Base-by-base conservation (phyloP, 345 rosid genomes). In the Eucalyptus polybractea region DNA sequence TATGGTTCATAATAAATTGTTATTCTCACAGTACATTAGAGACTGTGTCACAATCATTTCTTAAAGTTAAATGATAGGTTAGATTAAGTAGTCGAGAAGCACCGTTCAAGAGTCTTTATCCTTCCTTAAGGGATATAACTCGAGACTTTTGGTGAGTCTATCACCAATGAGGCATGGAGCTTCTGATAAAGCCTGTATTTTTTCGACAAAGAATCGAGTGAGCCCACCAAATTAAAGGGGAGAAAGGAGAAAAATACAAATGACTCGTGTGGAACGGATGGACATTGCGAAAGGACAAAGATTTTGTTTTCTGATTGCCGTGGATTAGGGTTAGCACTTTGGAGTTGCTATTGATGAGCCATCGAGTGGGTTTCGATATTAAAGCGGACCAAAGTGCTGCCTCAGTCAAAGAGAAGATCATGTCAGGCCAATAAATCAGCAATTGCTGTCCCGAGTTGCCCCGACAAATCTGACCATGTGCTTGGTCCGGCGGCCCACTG, bases 1-100 rank as follows among this genome's bases (percentile, higher is more conserved):
- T 53, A 4, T 53, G 10, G 2, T 53, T 8, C 2, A 53, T 53
- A 53, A 53, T 53, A 53, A 1, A 53, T 2, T 53, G 22, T 53
- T 53, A 21, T 53, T 21, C 25, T 53, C 58, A 53, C 10, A 7
- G 1, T 7, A 53, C 10, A 53, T 21, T 4, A 53, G 0, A 53
- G 2, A 2, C 0, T 8, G 0, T 53, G 0, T 21, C 25, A 53
- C 10, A 21, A 53, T 53, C 24, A 21, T 21, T 53, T 53, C 42
- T 31, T 8, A 37, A 33, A 69, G 42, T 31, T 65, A 65, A 16
- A 8, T 16, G 6, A 31, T 67, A 31, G 42, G 21, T 67, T 3
- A 33, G 42, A 67, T 67, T 31, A 62, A 62, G 72, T 67, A 31
- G 80, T 16, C 1, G 2, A 37, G 80, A 31, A 3, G 42, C 80